Evolutionary conservation across 352 stramenopile genomes (phyloP), one percentile per base, ranked within the genome.

Genomic region (Blastocystis hominis): DNA sequence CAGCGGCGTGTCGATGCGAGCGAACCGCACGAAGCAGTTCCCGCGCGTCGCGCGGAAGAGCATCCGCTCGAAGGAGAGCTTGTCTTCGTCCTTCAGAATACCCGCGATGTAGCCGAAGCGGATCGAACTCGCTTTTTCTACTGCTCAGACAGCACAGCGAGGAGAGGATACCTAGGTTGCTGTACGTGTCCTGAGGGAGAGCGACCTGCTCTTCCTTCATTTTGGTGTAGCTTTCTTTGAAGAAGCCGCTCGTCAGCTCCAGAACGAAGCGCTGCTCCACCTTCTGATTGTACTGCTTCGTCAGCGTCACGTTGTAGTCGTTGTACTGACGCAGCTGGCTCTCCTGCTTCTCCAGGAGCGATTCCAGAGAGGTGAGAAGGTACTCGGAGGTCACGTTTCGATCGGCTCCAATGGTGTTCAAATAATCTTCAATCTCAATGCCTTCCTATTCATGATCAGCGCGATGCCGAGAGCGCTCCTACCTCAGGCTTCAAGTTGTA

Each of bases 11-110:
- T 98, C 93, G 88, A 99, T 98, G 15, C 94, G 92, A 20, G 94
- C 95, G 91, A 98, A 98, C 34, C 95, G 93, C 47, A 97, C 93
- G 86, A 98, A 97, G 91, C 95, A 98, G 91, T 99, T 99, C 80
- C 96, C 96, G n/a, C 96, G 93, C 24, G 96, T 98, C 40, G 94
- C 95, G 53, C 96, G 95, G 91, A 98, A 99, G 76, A 99, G 93
- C 96, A 98, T 98, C 54, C 96, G 91, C 90, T 98, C 95, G 89
- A 99, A 98, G 87, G 97, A 95, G 66, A 94, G 89, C 30, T 94
- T 93, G 88, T 98, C 95, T 88, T 97, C 94, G 2, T 93, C 94
- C 0, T 93, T 92, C 20, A 98, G 93, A 0, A 98, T 94, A 7
- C 95, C 96, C 30, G 68, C 42, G 46, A 90, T 84, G 50, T 80